phyloP scores from a whole-genome alignment of 148 eudicot species.

The Camellia lanceoleosa region DNA sequence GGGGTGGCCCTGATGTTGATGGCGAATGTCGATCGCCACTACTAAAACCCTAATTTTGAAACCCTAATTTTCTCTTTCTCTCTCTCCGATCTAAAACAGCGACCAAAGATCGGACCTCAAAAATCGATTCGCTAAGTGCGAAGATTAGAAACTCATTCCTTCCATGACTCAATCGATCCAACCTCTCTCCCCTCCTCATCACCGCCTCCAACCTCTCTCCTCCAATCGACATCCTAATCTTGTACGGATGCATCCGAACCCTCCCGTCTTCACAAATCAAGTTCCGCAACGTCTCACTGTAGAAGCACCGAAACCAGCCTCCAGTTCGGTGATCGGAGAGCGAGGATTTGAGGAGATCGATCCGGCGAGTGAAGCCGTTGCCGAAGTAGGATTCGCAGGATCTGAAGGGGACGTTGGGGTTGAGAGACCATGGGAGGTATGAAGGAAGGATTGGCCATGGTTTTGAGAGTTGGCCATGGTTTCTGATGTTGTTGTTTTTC shows the following conservation, averaged over 20 bases:
- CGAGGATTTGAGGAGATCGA: constrained; percentile 38
- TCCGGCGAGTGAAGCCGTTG: constrained; percentile 55
- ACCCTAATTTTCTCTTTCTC: too few species aligned
- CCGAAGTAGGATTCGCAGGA: constrained; percentile 92
- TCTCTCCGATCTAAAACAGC: too few species aligned
- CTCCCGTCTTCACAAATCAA: constrained; percentile 82
- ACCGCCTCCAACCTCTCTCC: constrained; percentile 79
- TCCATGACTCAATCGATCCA: too few species aligned
- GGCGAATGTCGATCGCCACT: too few species aligned
- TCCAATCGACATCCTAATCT: constrained; percentile 71
- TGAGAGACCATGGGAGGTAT: constrained; percentile 77
- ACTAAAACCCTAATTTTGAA: too few species aligned
- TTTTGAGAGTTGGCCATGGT: too few species aligned
- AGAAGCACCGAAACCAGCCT: constrained; percentile 76
- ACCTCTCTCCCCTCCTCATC: constrained; percentile 68
- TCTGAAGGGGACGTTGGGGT: constrained; percentile 20
- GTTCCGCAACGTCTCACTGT: constrained; percentile 60
- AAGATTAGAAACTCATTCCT: too few species aligned
- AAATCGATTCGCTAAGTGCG: too few species aligned
- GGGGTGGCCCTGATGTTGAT: too few species aligned
- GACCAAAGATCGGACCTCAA: too few species aligned
- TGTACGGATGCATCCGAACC: constrained; percentile 60
- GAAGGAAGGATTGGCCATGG: constrained; percentile 92
- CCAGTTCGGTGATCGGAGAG: constrained; percentile 21
- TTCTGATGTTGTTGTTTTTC: too few species aligned